phyloP scores from a whole-genome alignment of 192 early-diverging fungal genomes.

The Backusella tuberculispora region DNA sequence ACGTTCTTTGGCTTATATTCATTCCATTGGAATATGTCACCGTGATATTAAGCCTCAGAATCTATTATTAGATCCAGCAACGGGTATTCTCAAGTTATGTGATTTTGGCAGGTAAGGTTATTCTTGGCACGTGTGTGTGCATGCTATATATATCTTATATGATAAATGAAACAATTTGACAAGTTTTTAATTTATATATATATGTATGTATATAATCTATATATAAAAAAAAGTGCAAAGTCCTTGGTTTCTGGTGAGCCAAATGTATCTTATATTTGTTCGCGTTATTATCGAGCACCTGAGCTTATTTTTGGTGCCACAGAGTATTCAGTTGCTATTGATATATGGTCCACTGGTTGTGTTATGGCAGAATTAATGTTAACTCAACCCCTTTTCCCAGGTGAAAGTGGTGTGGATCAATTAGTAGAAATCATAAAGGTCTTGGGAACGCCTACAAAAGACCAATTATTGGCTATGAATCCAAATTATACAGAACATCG shows the following conservation, averaged over 20 bases:
- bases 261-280: constrained; percentile 98
- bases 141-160: neutral
- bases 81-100: constrained; percentile 92
- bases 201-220: constrained; percentile 5
- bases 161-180: neutral
- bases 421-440: constrained; percentile 99
- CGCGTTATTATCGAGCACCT: constrained; percentile 94
- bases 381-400: constrained; percentile 90
- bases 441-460: constrained; percentile 90
- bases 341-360: constrained; percentile 94
- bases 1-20: constrained; percentile 95
- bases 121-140: neutral
- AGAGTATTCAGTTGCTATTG: constrained; percentile 86
- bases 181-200: constrained; percentile 1
- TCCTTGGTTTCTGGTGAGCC: constrained; percentile 90
- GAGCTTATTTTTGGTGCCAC: constrained; percentile 96
- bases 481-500: constrained; percentile 96
- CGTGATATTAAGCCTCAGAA: constrained; percentile 99
- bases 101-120: constrained; percentile 79
- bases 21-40: constrained; percentile 96
- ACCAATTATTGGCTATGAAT: constrained; percentile 97
- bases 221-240: constrained; percentile 72
- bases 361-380: constrained; percentile 96
- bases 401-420: constrained; percentile 95
- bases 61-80: constrained; percentile 85